Evolutionary conservation across 139 green algal genomes (phyloP).

Genomic region (Volvox reticuliferus): DNA sequence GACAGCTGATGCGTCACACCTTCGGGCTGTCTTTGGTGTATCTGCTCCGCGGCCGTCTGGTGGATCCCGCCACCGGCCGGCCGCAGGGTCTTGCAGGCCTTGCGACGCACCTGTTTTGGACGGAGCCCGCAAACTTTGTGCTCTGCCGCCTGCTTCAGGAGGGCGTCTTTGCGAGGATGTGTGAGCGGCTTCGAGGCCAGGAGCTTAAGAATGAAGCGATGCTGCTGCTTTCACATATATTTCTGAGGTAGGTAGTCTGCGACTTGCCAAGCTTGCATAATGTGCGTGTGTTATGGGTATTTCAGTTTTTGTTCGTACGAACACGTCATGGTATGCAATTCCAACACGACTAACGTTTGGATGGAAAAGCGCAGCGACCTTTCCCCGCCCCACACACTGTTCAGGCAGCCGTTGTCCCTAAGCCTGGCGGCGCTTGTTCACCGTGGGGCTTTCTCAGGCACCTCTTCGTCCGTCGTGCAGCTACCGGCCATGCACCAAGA

Average conservation of each 20-base stretch:
- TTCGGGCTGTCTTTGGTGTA: not conserved
- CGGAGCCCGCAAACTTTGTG: constrained; percentile 63
- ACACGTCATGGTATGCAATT: too few species aligned
- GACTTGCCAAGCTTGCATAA: too few species aligned
- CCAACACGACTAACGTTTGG: too few species aligned
- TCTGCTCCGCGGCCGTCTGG: constrained; percentile 36
- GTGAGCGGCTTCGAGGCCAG: not conserved
- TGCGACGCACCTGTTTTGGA: constrained; percentile 67
- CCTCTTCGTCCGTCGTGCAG: constrained; percentile 1
- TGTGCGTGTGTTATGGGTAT: too few species aligned
- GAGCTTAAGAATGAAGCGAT: not conserved
- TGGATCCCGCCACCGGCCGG: constrained; percentile 3
- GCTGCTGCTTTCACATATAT: not conserved
- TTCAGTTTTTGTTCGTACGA: too few species aligned
- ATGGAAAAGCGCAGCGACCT: too few species aligned
- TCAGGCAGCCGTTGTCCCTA: not conserved
- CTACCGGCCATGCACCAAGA: not conserved
- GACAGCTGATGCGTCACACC: constrained; percentile 10
- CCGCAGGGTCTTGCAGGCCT: constrained; percentile 59
- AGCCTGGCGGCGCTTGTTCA: not conserved
- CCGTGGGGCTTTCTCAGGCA: not conserved
- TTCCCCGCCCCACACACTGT: not conserved
- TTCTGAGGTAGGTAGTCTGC: not conserved
- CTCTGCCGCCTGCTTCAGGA: constrained; percentile 54
- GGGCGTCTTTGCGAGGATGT: constrained; percentile 50